Percentiles rank a stretch among this genome's conserved stretches.
Conservation (phyloP, 2,329 filamentous ascomycete genomes). For the Akanthomyces uredinophilus region DNA sequence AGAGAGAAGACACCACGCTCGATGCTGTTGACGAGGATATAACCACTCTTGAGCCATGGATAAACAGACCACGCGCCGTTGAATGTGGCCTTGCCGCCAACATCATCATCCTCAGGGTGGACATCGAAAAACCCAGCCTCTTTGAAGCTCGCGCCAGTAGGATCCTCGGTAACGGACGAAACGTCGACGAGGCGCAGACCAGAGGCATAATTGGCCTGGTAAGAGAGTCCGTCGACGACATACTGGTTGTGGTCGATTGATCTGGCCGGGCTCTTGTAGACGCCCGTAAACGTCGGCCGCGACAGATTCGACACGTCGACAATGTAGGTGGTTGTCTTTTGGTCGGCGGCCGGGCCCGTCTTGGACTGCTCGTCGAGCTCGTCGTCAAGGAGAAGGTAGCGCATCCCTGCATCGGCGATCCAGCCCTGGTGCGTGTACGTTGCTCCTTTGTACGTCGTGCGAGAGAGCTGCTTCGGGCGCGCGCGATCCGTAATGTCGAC, state of each 20-base stretch:
- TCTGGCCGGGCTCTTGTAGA: conserved; percentile 35
- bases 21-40: conserved; percentile 47
- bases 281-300: conserved; percentile 38
- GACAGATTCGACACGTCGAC: conserved; percentile 43
- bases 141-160: conserved; percentile 39
- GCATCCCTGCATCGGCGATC: conserved; percentile 42
- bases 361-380: conserved; percentile 45
- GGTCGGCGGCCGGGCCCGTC: conserved; percentile 35
- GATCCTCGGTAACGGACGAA: conserved; percentile 33
- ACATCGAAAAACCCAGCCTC: conserved; percentile 47
- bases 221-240: conserved; percentile 37
- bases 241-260: conserved; percentile 48
- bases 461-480: conserved; percentile 42
- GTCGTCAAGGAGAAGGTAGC: conserved; percentile 47
- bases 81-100: conserved; percentile 35
- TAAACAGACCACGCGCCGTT: conserved; percentile 45
- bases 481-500: conserved; percentile 49
- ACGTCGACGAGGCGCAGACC: conserved; percentile 40
- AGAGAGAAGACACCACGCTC: conserved; percentile 46
- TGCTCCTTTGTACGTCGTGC: conserved; percentile 50
- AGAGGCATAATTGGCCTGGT: conserved; percentile 47
- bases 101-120: conserved; percentile 43
- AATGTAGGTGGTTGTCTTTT: conserved; percentile 46
- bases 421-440: conserved; percentile 56
- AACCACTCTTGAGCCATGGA: conserved; percentile 43